Percentiles rank a stretch among this genome's conserved stretches.
These are phyloP conservation scores for Malus hybrid DNA, from an alignment of 331 rosid species.

Conservation along the genomic window DNA sequence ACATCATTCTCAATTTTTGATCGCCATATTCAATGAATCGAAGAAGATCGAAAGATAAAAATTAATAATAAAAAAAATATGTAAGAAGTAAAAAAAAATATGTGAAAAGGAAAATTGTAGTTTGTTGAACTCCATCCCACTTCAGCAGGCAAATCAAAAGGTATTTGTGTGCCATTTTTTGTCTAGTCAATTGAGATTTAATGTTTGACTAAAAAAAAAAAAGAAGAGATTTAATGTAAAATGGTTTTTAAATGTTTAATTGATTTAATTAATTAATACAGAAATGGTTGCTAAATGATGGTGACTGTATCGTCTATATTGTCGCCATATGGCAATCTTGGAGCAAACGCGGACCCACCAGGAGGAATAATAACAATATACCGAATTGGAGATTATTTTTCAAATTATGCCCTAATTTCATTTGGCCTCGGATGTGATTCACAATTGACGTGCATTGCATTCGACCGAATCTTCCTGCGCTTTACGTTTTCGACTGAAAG, in stretches of 20 bases:
- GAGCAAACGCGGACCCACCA: not conserved
- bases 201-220: too few species aligned
- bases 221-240: not conserved
- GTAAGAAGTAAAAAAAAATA: too few species aligned
- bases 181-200: not conserved
- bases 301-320: not conserved
- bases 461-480: not conserved
- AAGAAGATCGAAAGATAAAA: too few species aligned
- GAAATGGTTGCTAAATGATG: not conserved
- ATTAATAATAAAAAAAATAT: too few species aligned
- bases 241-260: not conserved
- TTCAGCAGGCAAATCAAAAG: too few species aligned
- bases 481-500: not conserved
- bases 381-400: not conserved
- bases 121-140: too few species aligned
- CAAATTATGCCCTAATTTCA: not conserved
- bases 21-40: fast-evolving
- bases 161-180: not conserved
- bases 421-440: not conserved
- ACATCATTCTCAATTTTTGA: too few species aligned
- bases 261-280: not conserved
- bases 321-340: not conserved
- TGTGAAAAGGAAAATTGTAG: too few species aligned
- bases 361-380: too few species aligned
- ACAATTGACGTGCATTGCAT: not conserved